Conservation (phyloP, 1,139 yeast species). For the Protomyces inundatus region DNA sequence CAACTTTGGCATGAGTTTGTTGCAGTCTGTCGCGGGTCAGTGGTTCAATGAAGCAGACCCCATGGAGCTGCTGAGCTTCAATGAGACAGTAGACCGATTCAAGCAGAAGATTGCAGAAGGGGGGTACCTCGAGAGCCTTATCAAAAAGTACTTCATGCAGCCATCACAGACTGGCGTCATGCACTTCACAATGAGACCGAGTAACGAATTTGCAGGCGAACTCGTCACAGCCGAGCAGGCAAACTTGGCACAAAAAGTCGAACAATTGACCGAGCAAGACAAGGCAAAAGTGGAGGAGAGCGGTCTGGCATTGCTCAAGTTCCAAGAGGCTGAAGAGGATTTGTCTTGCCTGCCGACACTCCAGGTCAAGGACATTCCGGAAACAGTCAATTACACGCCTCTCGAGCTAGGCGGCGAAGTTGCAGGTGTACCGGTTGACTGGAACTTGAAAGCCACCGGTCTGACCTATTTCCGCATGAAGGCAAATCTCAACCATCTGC, state of each 20-base stretch:
- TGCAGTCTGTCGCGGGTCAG: constrained; percentile 69
- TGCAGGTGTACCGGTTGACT: constrained; percentile 34
- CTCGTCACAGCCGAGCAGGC: constrained; percentile 53
- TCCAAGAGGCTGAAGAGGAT: constrained; percentile 67
- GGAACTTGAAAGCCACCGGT: constrained; percentile 56
- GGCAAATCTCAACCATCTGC: constrained; percentile 51
- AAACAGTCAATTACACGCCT: constrained; percentile 47
- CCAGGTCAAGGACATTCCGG: constrained; percentile 64
- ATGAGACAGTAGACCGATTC: constrained; percentile 54
- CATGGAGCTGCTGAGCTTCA: constrained; percentile 60
- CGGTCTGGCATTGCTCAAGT: constrained; percentile 55
- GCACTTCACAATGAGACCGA: constrained; percentile 72
- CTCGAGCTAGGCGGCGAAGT: constrained; percentile 33
- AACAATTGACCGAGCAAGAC: constrained; percentile 52
- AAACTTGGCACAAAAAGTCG: constrained; percentile 48
- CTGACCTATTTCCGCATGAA: constrained; percentile 63
- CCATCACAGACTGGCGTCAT: constrained; percentile 50
- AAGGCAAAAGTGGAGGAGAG: constrained; percentile 54
- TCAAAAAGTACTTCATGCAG: constrained; percentile 49
- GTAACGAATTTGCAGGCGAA: constrained; percentile 48
- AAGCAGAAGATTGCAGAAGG: constrained; percentile 59
- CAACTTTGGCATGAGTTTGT: constrained; percentile 77
- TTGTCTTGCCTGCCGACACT: constrained; percentile 74
- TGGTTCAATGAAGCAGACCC: constrained; percentile 81
- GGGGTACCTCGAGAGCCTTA: constrained; percentile 50